These are phyloP conservation scores for Fusarium austroafricanum DNA, from an alignment of 2,329 filamentous ascomycete species.

Conservation along the genomic window DNA sequence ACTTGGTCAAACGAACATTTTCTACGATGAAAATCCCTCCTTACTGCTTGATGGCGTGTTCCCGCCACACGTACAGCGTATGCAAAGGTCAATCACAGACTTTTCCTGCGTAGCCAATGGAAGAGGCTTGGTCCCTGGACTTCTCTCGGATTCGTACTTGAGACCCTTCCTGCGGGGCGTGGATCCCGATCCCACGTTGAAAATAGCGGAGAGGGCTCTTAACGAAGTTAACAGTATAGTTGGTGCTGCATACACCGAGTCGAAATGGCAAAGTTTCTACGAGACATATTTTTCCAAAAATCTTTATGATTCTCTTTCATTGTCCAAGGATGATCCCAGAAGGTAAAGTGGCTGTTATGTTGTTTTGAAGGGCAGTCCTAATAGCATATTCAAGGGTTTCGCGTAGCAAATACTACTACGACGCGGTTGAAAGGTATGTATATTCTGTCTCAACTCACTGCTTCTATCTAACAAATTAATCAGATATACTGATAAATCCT, in stretches of 20 bases:
- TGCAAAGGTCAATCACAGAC: slow-evolving; percentile 21
- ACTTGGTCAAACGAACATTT: slow-evolving; percentile 10
- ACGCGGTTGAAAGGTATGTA: slow-evolving; percentile 11
- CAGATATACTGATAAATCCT: background rate
- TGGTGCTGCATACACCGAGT: slow-evolving; percentile 14
- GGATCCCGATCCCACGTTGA: background rate
- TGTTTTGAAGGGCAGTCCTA: background rate
- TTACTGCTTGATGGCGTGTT: background rate
- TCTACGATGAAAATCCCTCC: slow-evolving; percentile 14
- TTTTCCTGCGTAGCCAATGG: slow-evolving; percentile 6
- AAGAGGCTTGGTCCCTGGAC: no score
- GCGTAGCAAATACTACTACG: slow-evolving; percentile 36
- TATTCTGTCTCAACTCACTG: no score
- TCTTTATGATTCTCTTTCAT: background rate
- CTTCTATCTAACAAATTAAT: background rate
- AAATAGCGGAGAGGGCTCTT: background rate
- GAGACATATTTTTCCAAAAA: slow-evolving; percentile 8
- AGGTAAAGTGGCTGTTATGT: background rate
- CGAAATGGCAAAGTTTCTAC: slow-evolving; percentile 6
- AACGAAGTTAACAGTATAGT: background rate
- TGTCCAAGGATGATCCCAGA: background rate
- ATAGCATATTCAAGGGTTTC: background rate
- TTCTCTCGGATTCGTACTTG: no score
- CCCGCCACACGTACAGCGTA: slow-evolving; percentile 21
- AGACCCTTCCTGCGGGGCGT: fast-evolving